Evolutionary conservation across 805 yeast species (phyloP).

Genomic region (Metschnikowia continentalis): DNA sequence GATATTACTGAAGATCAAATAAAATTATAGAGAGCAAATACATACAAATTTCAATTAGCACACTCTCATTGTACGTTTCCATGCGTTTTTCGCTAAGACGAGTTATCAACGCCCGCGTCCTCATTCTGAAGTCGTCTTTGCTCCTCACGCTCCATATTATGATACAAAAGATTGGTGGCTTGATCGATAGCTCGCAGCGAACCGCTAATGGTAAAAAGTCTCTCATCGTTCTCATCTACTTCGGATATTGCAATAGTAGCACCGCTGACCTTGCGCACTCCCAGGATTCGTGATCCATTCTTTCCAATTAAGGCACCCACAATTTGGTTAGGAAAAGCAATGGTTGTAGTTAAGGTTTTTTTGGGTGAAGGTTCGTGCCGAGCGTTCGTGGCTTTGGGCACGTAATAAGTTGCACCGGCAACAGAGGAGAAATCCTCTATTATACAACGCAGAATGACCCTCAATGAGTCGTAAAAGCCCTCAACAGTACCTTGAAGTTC

Average conservation of each 20-base stretch:
- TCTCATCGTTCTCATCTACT: slow-evolving; percentile 56
- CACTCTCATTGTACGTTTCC: neutral
- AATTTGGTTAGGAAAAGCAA: slow-evolving; percentile 69
- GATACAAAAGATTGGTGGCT: slow-evolving; percentile 55
- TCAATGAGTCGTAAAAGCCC: slow-evolving; percentile 52
- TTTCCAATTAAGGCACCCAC: slow-evolving; percentile 91
- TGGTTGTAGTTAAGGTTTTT: slow-evolving; percentile 30
- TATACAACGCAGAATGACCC: slow-evolving; percentile 63
- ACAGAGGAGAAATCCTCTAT: slow-evolving; percentile 70
- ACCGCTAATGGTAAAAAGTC: slow-evolving; percentile 72
- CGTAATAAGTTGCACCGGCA: slow-evolving; percentile 60
- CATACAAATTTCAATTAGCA: neutral
- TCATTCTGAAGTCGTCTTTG: slow-evolving; percentile 32
- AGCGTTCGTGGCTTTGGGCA: slow-evolving; percentile 37
- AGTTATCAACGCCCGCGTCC: neutral
- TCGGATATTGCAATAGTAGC: slow-evolving; percentile 76
- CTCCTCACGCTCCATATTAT: slow-evolving; percentile 55
- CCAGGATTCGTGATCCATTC: slow-evolving; percentile 81
- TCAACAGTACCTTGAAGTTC: slow-evolving; percentile 80
- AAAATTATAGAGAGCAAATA: neutral
- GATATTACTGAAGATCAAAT: neutral
- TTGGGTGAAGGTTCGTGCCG: neutral
- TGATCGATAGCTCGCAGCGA: slow-evolving; percentile 49
- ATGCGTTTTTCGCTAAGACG: neutral
- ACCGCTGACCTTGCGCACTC: slow-evolving; percentile 72